Base-by-base conservation (phyloP, 495 filamentous ascomycete genomes). In the Lindgomyces ingoldianus region DNA sequence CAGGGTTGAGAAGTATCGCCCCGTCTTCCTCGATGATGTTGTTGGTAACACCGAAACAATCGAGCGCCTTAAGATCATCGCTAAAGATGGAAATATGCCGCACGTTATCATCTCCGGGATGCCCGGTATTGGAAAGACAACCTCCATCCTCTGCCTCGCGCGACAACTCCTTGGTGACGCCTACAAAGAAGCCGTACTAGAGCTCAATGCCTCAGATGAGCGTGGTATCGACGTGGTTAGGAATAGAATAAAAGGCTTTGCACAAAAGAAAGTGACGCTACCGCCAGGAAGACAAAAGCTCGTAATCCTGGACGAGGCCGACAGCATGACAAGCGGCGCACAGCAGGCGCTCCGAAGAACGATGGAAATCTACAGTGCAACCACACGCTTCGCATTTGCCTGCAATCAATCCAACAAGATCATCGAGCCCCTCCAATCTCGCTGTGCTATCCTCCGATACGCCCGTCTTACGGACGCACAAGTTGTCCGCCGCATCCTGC, bases 351-450 rank as follows among this genome's bases (percentile, higher is more conserved):
- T 99, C 24, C 87, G 94, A 21, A 83, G 94, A 33, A 99, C 94
- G 1, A 99, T 99, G 94, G 94, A 99, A 78, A 99, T 99, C 67
- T 98, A 99, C 80, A 92, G 89, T 14, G 85, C 90, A 30, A 99
- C 94, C 1, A 99, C 94, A 26, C 86, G 94, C 62, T 99, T 99
- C 75, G 95, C 94, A 0, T 98, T 99, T 70, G 94, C 94, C 9
- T 98, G 95, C 81, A 99, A 99, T 75, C 91, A 96, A 76, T 92
- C 88, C 59, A 99, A 98, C 79, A 99, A 98, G 78, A 98, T 99
- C 75, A 99, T 99, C 77, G 94, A 99, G 76, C 95, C 94, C 9
- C 79, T 99, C 44, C 94, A 99, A 75, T 96, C 91, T 12, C 86
- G 94, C 56, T 99, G 94, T 72, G 94, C 94, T 3, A 98, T 99